Evolutionary conservation across 2,329 filamentous ascomycete genomes (phyloP).

Genomic region (Lojkania enalia): DNA sequence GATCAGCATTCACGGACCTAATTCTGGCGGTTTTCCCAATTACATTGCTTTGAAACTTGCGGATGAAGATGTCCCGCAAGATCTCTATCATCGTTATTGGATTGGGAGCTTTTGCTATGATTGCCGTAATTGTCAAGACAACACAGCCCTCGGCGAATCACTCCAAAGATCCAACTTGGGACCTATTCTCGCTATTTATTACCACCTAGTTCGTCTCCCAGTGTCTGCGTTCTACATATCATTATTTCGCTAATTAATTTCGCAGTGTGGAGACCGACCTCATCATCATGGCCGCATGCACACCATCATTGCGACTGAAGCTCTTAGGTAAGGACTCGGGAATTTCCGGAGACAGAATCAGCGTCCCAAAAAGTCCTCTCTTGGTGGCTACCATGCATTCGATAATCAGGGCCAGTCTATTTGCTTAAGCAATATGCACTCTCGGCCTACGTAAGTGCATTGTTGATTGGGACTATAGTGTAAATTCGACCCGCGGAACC

Average conservation of each 20-base stretch:
- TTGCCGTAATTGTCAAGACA: not conserved
- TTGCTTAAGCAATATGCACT: no score
- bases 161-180: not conserved
- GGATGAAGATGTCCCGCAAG: not conserved
- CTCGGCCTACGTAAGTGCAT: no score
- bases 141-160: not conserved
- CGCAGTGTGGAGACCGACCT: not conserved
- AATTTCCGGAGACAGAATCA: no score
- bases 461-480: no score
- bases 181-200: not conserved
- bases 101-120: not conserved
- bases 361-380: no score
- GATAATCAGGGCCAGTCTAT: no score
- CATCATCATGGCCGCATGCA: not conserved
- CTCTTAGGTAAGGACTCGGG: not conserved
- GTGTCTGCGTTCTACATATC: not conserved
- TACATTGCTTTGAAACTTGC: not conserved
- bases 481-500: no score
- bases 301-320: not conserved
- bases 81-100: not conserved
- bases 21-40: not conserved
- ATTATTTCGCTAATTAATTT: not conserved
- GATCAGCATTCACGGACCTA: not conserved
- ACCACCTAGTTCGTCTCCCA: not conserved
- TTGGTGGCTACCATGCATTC: no score